Base-by-base conservation (phyloP, 768 basidiomycete genomes). In the Leccinum subtestaceum region DNA sequence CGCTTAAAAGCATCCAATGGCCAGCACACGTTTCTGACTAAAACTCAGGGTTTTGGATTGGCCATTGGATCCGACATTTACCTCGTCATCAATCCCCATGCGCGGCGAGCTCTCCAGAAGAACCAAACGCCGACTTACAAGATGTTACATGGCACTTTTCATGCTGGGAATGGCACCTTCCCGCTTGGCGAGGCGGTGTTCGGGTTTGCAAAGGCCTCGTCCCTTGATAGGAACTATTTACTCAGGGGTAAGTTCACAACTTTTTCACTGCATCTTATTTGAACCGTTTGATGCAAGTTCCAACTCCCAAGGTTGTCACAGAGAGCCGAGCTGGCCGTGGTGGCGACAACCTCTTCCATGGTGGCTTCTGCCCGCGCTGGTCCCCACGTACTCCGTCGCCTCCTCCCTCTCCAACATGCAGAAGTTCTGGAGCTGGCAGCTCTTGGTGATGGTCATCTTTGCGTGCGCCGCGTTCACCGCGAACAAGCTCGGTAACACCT, bases 1-100 rank as follows among this genome's bases (percentile, higher is more conserved):
- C 17, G 45, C 38, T 48, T 15, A 32, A 31, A 31, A 55, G 25
- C 38, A 6, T 52, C 23, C 19, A 47, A 11, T 4, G 9, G 29
- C 38, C 12, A 34, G 32, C 32, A 32, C 10, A n/a, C 49, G 7
- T 56, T 53, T 25, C 58, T 62, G 52, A 68, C 31, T 1, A 27
- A 49, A 49, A 23, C 59, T 4, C 60, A 91, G 89, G 91, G 92
- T 8, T 93, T 93, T 68, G 90, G 91, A 49, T 74, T 93, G 57
- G 88, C 88, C 21, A 88, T 93, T 59, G 91, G 91, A 40, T 91
- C 89, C 5, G 92, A 93, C 66, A 75, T 93, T 54, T 91, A 87
- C 71, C 80, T 91, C 46, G 78, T 90, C 3, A 76, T 93, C 47
- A 86, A 91, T 69, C 80, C 77, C 15, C 77, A 75, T 51, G 87